Percentiles rank a stretch among this genome's conserved stretches.
These are phyloP conservation scores for Discostella stelligera DNA, from an alignment of 352 stramenopile species.

Conservation along the genomic window DNA sequence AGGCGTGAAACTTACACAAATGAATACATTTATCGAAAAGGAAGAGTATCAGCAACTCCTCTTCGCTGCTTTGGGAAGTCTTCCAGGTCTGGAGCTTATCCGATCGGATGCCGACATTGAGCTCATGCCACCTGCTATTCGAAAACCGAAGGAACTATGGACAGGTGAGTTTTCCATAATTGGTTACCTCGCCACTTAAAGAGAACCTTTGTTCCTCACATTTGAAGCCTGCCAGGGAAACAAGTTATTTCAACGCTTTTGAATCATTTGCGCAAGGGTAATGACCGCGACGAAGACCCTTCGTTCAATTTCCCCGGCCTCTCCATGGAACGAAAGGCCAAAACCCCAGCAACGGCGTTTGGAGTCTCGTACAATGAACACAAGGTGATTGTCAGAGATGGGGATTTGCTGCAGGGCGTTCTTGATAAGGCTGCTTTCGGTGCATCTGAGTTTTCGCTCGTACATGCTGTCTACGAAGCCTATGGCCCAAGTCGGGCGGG, in stretches of 20 bases:
- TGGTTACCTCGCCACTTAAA: background rate
- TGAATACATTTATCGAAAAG: conserved; percentile 96
- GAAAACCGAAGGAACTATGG: conserved; percentile 96
- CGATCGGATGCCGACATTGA: conserved; percentile 88
- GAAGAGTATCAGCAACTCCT: conserved; percentile 98
- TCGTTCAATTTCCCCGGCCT: conserved; percentile 82
- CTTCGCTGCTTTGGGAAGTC: conserved; percentile 93
- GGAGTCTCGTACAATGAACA: conserved; percentile 93
- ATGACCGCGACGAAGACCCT: conserved; percentile 63
- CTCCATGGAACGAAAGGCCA: conserved; percentile 91
- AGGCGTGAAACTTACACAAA: conserved; percentile 96
- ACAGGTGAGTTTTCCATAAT: conserved; percentile 66
- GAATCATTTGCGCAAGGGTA: conserved; percentile 87
- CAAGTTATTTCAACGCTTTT: conserved; percentile 97
- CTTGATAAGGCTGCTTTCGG: conserved; percentile 99
- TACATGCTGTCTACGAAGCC: conserved; percentile 95
- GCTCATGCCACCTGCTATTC: conserved; percentile 94
- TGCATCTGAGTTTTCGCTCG: conserved; percentile 95
- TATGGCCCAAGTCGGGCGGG: conserved; percentile 86
- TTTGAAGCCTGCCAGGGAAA: conserved; percentile 85
- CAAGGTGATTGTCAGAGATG: conserved; percentile 93
- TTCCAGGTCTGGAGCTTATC: conserved; percentile 90
- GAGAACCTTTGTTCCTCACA: background rate
- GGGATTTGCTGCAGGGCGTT: conserved; percentile 94
- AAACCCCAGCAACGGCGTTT: conserved; percentile 94